A percentile compares a stretch with the other conserved stretches of the same genome.
These are phyloP conservation scores for Lentinula detonsa DNA, from an alignment of 768 basidiomycete species.

Conservation along the genomic window DNA sequence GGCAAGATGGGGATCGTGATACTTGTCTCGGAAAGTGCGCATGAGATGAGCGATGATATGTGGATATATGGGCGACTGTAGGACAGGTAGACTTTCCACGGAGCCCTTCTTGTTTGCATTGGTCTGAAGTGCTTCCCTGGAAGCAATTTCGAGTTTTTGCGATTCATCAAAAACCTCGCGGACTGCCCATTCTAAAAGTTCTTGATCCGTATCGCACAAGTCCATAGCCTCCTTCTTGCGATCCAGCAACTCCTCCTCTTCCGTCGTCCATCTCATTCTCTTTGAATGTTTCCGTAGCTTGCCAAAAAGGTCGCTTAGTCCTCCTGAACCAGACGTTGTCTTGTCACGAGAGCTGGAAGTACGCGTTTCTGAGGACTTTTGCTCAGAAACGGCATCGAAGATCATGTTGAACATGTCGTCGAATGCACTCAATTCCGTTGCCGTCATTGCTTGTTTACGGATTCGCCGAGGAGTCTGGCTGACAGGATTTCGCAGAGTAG, in stretches of 20 bases:
- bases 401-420: slow-evolving; percentile 72
- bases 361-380: slow-evolving; percentile 14
- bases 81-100: slow-evolving; percentile 22
- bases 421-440: slow-evolving; percentile 58
- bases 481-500: slow-evolving; percentile 12
- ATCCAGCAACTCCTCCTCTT: slow-evolving; percentile 53
- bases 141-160: slow-evolving; percentile 40
- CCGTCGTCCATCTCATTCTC: slow-evolving; percentile 43
- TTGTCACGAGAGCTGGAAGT: slow-evolving; percentile 2
- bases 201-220: slow-evolving; percentile 57
- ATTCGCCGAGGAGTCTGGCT: slow-evolving; percentile 9
- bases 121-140: slow-evolving; percentile 28
- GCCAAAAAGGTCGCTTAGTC: slow-evolving; percentile 46
- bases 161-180: slow-evolving; percentile 63
- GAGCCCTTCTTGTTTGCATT: slow-evolving; percentile 12
- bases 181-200: slow-evolving; percentile 71
- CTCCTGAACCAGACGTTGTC: slow-evolving; percentile 14
- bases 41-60: slow-evolving; percentile 74
- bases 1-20: slow-evolving; percentile 73
- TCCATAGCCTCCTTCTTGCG: slow-evolving; percentile 71
- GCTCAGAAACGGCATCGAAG: slow-evolving; percentile 46
- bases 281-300: slow-evolving; percentile 49
- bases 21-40: slow-evolving; percentile 71
- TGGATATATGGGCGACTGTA: slow-evolving; percentile 66
- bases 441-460: slow-evolving; percentile 59